Conservation (phyloP, 1,139 yeast species). For the Geotrichum aggregatum region DNA sequence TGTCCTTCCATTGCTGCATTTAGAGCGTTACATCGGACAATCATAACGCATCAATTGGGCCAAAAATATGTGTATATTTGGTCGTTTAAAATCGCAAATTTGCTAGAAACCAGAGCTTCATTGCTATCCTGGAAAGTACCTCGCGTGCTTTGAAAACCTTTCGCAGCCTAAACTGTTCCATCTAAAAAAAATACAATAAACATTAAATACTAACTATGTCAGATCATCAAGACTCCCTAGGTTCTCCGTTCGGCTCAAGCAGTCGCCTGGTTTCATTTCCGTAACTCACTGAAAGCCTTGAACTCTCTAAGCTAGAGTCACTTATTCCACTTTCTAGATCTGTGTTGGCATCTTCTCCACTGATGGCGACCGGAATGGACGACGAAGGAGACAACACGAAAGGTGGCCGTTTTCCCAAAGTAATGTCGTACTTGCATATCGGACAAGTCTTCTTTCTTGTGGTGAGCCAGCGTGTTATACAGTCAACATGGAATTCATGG, state of each 20-base stretch:
- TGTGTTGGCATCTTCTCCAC: not conserved
- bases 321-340: not conserved
- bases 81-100: no score
- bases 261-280: not conserved
- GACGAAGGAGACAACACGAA: not conserved
- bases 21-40: no score
- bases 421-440: conserved; percentile 38
- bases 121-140: no score
- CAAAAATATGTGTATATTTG: no score
- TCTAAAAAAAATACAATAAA: no score
- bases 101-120: no score
- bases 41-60: no score
- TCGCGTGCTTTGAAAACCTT: no score
- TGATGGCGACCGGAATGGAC: no score
- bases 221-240: not conserved
- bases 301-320: not conserved
- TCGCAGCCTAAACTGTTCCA: no score
- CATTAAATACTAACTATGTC: not conserved
- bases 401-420: conserved; percentile 14
- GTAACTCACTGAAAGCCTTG: not conserved
- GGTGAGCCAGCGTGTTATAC: conserved; percentile 43
- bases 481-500: conserved; percentile 44
- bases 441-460: conserved; percentile 39
- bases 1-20: no score
- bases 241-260: not conserved